phyloP scores from a whole-genome alignment of 495 filamentous ascomycete genomes.

The Amphirosellinia nigrospora region DNA sequence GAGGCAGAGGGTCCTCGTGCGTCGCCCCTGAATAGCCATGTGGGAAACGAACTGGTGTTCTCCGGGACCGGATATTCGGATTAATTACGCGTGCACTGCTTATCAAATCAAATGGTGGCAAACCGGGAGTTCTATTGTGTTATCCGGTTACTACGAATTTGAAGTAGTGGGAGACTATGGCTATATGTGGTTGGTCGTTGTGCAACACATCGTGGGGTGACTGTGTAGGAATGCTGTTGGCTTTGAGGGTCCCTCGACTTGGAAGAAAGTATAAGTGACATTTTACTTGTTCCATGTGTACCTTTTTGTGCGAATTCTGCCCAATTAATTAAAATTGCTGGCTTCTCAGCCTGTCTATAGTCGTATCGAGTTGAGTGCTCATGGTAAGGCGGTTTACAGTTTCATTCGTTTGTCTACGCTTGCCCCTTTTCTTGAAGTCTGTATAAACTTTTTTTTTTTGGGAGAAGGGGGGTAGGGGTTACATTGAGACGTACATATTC shows the following conservation, averaged over 20 bases:
- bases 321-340: neutral
- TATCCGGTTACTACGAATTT: neutral
- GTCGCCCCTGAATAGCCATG: conserved; percentile 1
- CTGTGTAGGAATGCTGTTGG: neutral
- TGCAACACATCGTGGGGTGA: neutral
- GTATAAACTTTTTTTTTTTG: conserved; percentile 1
- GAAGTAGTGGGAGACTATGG: neutral
- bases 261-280: neutral
- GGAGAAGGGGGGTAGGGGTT: conserved; percentile 5
- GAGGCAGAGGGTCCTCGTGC: neutral
- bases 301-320: neutral
- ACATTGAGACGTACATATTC: conserved; percentile 9
- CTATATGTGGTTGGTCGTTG: neutral
- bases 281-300: neutral
- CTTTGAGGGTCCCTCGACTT: neutral
- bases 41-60: neutral
- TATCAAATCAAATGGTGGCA: neutral
- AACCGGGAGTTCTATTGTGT: neutral
- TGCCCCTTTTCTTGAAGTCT: neutral
- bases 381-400: neutral
- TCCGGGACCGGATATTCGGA: neutral
- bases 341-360: neutral
- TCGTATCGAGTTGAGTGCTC: neutral
- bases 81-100: neutral
- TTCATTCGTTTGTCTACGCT: conserved; percentile 1